Percentiles rank a stretch among this genome's conserved stretches.
Evolutionary conservation across 257 asterid genomes (phyloP).

Genomic region (Dorcoceras hygrometricum): DNA sequence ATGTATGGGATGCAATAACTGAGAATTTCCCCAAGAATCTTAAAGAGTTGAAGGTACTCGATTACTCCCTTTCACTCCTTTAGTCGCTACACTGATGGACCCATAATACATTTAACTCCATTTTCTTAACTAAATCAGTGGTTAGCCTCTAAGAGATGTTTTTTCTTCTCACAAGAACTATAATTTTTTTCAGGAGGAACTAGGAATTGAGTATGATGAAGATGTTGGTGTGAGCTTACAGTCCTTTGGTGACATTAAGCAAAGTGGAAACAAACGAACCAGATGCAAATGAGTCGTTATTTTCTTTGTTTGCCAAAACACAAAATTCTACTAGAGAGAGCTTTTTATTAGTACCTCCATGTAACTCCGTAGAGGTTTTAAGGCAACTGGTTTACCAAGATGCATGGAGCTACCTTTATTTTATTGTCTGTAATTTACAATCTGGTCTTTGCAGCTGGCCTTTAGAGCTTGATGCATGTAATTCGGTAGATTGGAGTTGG

Average conservation of each 20-base stretch:
- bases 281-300: constrained; percentile 35
- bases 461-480: too few species aligned
- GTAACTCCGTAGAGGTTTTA: too few species aligned
- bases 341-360: too few species aligned
- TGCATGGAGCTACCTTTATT: too few species aligned
- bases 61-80: not conserved
- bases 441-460: too few species aligned
- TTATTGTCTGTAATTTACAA: too few species aligned
- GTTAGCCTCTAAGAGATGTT: not conserved
- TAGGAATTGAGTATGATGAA: constrained; percentile 87
- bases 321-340: not conserved
- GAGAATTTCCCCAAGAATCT: constrained; percentile 87
- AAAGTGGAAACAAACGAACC: constrained; percentile 54
- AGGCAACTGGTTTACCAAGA: too few species aligned
- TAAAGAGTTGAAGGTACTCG: constrained; percentile 74
- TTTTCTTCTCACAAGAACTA: constrained; percentile 5
- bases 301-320: not conserved
- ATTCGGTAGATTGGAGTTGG: too few species aligned
- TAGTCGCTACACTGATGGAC: not conserved
- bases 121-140: not conserved
- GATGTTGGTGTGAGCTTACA: constrained; percentile 82
- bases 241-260: constrained; percentile 54
- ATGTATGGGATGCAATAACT: constrained; percentile 88
- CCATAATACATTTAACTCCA: not conserved
- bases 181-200: constrained; percentile 66